phyloP scores from a whole-genome alignment of 768 basidiomycete genomes.

The Suillus alpinus region DNA sequence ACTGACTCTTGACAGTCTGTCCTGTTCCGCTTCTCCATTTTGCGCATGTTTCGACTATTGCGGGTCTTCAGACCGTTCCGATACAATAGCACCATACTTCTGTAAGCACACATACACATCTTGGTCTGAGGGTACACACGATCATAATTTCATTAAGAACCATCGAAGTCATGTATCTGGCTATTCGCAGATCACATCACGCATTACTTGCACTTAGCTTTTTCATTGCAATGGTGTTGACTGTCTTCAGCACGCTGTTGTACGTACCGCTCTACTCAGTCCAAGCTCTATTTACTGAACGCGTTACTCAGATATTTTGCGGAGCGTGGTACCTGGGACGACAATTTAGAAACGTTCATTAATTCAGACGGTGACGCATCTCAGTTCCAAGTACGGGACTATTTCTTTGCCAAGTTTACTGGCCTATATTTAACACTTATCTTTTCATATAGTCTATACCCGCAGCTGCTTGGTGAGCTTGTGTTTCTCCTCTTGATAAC shows the following conservation, averaged over 20 bases:
- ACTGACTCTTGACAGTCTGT: constrained; percentile 51
- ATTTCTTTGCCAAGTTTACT: neutral
- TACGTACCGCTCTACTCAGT: constrained; percentile 31
- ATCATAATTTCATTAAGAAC: constrained; percentile 44
- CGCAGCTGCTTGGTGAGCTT: constrained; percentile 70
- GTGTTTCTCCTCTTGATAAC: constrained; percentile 10
- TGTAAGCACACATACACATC: constrained; percentile 44
- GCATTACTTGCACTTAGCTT: constrained; percentile 84
- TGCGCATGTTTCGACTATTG: constrained; percentile 84
- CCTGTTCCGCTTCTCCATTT: constrained; percentile 86
- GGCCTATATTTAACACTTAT: neutral
- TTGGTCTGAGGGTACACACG: neutral
- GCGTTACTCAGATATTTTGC: constrained; percentile 66
- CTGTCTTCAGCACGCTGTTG: constrained; percentile 86
- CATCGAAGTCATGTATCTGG: constrained; percentile 91
- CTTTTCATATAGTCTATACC: constrained; percentile 56
- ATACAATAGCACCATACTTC: constrained; percentile 76
- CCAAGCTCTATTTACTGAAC: neutral
- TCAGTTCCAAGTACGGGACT: constrained; percentile 63
- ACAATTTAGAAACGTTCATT: constrained; percentile 72
- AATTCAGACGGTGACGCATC: constrained; percentile 83
- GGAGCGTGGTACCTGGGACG: constrained; percentile 90
- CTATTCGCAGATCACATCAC: constrained; percentile 81
- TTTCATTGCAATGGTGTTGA: constrained; percentile 84
- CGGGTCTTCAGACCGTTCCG: constrained; percentile 90